These are phyloP conservation scores for Ascoidea asiatica DNA, from an alignment of 805 yeast species.

Conservation along the genomic window DNA sequence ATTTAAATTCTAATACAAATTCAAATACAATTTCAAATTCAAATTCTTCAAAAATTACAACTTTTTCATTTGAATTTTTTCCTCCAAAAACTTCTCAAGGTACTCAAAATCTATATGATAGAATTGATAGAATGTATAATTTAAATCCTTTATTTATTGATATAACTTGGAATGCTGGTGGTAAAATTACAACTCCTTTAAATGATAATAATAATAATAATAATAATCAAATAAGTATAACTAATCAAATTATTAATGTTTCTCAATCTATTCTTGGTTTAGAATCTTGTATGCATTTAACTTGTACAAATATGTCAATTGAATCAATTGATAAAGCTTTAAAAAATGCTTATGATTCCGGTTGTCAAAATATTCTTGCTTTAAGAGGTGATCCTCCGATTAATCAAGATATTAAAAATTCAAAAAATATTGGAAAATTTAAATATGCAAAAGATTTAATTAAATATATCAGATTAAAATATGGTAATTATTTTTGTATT, in stretches of 20 bases:
- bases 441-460: constrained; percentile 81
- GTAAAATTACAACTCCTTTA: constrained; percentile 48
- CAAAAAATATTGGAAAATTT: constrained; percentile 57
- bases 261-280: constrained; percentile 82
- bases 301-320: constrained; percentile 90
- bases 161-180: constrained; percentile 98
- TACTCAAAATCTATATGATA: constrained; percentile 86
- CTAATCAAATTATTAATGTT: constrained; percentile 86
- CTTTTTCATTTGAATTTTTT: constrained; percentile 93
- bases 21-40: too few species aligned
- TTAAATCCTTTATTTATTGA: constrained; percentile 85
- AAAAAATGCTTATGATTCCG: constrained; percentile 72
- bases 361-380: constrained; percentile 92
- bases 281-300: constrained; percentile 96
- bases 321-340: constrained; percentile 75
- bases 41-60: constrained; percentile 21
- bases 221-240: too few species aligned
- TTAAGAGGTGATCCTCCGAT: constrained; percentile 92
- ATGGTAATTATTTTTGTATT: constrained; percentile 83
- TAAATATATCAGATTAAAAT: constrained; percentile 54
- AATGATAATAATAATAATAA: too few species aligned
- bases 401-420: constrained; percentile 20
- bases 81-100: constrained; percentile 97
- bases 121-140: constrained; percentile 96
- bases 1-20: too few species aligned